These are phyloP conservation scores for Cryphonectria naterciae DNA, from an alignment of 2,329 filamentous ascomycete genomes.

Conservation along the genomic window DNA sequence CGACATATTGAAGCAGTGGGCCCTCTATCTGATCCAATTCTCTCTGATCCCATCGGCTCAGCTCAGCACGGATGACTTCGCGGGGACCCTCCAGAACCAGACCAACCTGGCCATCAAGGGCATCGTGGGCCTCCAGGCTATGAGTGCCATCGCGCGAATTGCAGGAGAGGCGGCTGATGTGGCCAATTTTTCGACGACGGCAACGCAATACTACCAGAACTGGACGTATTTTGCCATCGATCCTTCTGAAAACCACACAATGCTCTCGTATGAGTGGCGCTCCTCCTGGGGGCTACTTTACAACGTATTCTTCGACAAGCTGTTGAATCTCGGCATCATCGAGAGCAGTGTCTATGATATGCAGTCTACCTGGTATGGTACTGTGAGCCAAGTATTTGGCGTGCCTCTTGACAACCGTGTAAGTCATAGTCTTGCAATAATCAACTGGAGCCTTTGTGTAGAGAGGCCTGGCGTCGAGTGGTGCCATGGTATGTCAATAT, in stretches of 20 bases:
- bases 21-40: constrained; percentile 71
- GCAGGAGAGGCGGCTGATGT: constrained; percentile 60
- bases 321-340: constrained; percentile 41
- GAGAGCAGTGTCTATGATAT: constrained; percentile 36
- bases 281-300: constrained; percentile 80
- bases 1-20: constrained; percentile 70
- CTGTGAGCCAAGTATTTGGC: constrained; percentile 70
- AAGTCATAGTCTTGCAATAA: not conserved
- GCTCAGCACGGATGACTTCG: constrained; percentile 76
- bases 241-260: constrained; percentile 69
- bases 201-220: constrained; percentile 61
- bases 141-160: constrained; percentile 63
- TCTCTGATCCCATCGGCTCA: constrained; percentile 69
- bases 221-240: constrained; percentile 72
- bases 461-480: not conserved
- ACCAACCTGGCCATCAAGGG: constrained; percentile 79
- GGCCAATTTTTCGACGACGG: constrained; percentile 60
- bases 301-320: constrained; percentile 69
- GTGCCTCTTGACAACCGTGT: constrained; percentile 68
- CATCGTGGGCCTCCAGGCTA: constrained; percentile 78
- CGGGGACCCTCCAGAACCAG: constrained; percentile 70
- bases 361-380: constrained; percentile 41
- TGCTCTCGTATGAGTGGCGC: constrained; percentile 76
- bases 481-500: not conserved
- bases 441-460: not conserved